Conservation (phyloP, 2,329 filamentous ascomycete genomes). For the Chaetomium sp. region DNA sequence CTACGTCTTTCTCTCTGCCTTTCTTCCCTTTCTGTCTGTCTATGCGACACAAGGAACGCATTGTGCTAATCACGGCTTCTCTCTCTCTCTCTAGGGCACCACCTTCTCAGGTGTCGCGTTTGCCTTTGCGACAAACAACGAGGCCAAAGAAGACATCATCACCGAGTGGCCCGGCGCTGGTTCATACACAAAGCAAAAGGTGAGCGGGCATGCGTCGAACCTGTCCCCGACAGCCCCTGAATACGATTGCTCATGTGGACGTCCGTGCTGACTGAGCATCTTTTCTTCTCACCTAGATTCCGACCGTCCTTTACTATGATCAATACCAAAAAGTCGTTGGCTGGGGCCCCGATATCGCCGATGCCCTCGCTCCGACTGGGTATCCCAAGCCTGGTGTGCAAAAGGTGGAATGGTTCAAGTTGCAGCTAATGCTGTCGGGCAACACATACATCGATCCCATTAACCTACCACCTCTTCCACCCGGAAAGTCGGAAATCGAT, state of each 20-base stretch:
- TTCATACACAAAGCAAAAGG: slow-evolving; percentile 98
- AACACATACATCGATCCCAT: slow-evolving; percentile 99
- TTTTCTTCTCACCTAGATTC: slow-evolving; percentile 57
- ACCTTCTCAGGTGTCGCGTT: slow-evolving; percentile 98
- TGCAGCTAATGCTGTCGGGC: slow-evolving; percentile 96
- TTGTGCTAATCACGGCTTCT: slow-evolving; percentile 19
- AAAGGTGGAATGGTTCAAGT: slow-evolving; percentile 99
- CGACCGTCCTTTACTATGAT: slow-evolving; percentile 98
- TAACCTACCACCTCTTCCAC: slow-evolving; percentile 93
- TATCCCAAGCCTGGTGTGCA: slow-evolving; percentile 97
- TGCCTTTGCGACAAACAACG: slow-evolving; percentile 93
- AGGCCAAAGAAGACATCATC: slow-evolving; percentile 97
- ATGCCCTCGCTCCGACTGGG: slow-evolving; percentile 90
- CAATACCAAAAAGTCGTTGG: slow-evolving; percentile 99
- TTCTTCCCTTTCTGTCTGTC: neutral
- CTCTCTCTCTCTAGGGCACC: slow-evolving; percentile 59
- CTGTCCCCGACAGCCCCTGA: neutral
- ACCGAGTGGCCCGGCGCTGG: slow-evolving; percentile 98
- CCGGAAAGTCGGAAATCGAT: slow-evolving; percentile 97
- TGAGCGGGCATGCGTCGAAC: slow-evolving; percentile 33
- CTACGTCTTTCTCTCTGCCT: neutral
- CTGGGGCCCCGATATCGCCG: slow-evolving; percentile 97
- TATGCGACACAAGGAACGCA: neutral
- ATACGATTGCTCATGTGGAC: neutral
- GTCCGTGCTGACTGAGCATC: neutral